A percentile compares a stretch with the other conserved stretches of the same genome.
Conservation (phyloP, 495 filamentous ascomycete species). For the Talaromyces ruber region DNA sequence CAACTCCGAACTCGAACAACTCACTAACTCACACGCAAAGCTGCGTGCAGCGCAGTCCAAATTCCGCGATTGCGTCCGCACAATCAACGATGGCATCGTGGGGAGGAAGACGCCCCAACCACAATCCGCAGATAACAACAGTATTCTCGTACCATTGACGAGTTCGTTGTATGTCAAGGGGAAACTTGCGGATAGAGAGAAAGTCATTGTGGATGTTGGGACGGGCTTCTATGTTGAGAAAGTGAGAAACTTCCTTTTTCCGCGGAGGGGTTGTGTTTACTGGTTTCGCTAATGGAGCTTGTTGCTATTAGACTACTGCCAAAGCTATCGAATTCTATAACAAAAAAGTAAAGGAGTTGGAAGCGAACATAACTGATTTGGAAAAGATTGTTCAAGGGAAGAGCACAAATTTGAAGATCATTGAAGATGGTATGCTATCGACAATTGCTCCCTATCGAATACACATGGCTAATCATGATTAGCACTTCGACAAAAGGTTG, state of each 20-base stretch:
- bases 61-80: constrained; percentile 80
- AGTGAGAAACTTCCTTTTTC: constrained; percentile 37
- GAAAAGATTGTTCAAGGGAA: constrained; percentile 83
- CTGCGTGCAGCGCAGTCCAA: constrained; percentile 82
- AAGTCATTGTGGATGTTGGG: constrained; percentile 89
- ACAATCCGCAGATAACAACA: constrained; percentile 28
- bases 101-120: constrained; percentile 13
- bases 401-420: constrained; percentile 69
- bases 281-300: not conserved
- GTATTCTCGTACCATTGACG: constrained; percentile 84
- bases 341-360: constrained; percentile 72
- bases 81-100: constrained; percentile 54
- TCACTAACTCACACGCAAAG: constrained; percentile 80
- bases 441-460: not conserved
- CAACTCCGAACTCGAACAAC: constrained; percentile 88
- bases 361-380: constrained; percentile 69
- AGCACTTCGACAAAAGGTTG: constrained; percentile 42
- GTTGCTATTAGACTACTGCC: constrained; percentile 43
- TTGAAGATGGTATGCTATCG: constrained; percentile 69
- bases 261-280: not conserved
- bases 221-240: constrained; percentile 98
- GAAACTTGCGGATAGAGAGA: constrained; percentile 61
- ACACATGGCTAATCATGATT: constrained; percentile 9
- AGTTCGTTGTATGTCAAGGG: constrained; percentile 91
- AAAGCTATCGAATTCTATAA: constrained; percentile 82